Evolutionary conservation across 768 basidiomycete species (phyloP).

Genomic region (Auriculariales sp.): DNA sequence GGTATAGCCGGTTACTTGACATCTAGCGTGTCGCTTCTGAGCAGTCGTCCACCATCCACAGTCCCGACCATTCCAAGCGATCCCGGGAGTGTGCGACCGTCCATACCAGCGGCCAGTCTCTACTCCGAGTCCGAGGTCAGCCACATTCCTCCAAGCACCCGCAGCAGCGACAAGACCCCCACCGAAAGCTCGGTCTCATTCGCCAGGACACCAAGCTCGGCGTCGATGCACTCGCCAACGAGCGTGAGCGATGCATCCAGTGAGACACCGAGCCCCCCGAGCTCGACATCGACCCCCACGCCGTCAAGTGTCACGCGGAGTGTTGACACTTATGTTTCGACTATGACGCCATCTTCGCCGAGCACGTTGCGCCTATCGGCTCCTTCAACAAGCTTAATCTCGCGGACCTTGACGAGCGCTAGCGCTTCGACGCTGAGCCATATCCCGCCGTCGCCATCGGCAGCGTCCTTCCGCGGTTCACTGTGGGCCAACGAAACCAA

Average conservation of each 20-base stretch:
- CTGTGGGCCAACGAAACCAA: background rate
- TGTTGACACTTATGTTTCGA: slow-evolving; percentile 27
- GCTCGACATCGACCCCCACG: slow-evolving; percentile 13
- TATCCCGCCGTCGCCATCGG: slow-evolving; percentile 5
- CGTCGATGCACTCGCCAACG: background rate
- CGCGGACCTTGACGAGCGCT: background rate
- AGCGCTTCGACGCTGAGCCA: slow-evolving; percentile 5
- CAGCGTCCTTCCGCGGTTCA: background rate
- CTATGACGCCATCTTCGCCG: slow-evolving; percentile 4
- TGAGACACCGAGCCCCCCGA: background rate
- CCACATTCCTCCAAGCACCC: background rate
- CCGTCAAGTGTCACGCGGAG: slow-evolving; percentile 19
- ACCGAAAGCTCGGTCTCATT: no score
- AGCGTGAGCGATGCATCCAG: background rate
- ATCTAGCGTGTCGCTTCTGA: background rate
- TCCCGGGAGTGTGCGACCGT: slow-evolving; percentile 24
- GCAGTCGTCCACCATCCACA: slow-evolving; percentile 11
- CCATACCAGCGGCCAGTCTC: background rate
- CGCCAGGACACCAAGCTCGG: background rate
- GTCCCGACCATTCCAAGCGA: slow-evolving; percentile 18
- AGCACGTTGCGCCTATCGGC: background rate
- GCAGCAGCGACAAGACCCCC: slow-evolving; percentile 1
- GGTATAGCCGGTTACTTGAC: background rate
- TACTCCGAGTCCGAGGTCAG: slow-evolving; percentile 1
- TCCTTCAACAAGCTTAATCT: background rate